Evolutionary conservation across 306 rosid genomes (phyloP), one percentile per base, ranked within the genome.

Genomic region (Lathyrus tuberosus): DNA sequence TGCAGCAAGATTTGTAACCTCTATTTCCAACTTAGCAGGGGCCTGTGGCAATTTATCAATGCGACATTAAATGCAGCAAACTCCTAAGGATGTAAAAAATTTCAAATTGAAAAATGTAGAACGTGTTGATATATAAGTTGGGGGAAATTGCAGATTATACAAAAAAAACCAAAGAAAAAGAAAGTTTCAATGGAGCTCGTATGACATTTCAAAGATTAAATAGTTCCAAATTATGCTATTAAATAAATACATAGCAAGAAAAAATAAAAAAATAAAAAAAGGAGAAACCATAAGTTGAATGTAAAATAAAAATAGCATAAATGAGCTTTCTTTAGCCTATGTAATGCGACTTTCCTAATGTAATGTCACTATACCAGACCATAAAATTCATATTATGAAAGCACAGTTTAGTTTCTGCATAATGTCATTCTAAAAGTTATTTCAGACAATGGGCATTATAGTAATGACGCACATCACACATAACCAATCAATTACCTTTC

Each of bases 1-100:
- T 26, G 99, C 99, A 6, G 91, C 88, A 38, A 94, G 96, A 80
- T 94, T 94, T 69, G 99, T 91, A 72, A 94, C 89, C 83, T 94
- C 99, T 69, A 94, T 87, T 81, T 94, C 99, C 87, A 94, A 73
- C 81, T 87, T 91, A 37, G 99, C 96, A 26, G 88, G 85, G 49
- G 80, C 96, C 99, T 94, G 85, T 78, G 79, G 71, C 67, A 70
- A 66, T 59, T 48, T 70, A 17, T 41, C 61, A 71, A 69, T 76
- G 54, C 5, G 28, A 67, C 33, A 57, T 16, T 77, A 54, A 62
- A 68, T 15, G 28, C n/a, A 59, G 38, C 8, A 35, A 57, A 75
- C 26, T 41, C 24, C 13, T 3, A 24, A 4, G 38, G 4, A 65
- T 26, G 20, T 41, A 46, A 63, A 62, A 76, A 76, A 41, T 51